Base-by-base conservation (phyloP, 1,284 basidiomycete genomes). In the Marasmius fiardii region DNA sequence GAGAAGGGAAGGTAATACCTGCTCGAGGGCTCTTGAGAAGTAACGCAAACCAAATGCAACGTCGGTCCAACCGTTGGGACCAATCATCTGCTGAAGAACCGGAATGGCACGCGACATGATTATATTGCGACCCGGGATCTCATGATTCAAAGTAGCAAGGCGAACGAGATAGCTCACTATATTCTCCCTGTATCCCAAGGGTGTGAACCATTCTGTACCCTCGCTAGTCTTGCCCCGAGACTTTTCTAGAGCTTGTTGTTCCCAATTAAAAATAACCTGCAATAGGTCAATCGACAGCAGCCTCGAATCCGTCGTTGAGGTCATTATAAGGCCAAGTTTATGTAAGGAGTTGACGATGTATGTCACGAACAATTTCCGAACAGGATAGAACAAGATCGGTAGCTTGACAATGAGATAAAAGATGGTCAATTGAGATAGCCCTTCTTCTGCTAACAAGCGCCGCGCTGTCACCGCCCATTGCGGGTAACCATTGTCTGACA, bases 361-460 rank as follows among this genome's bases (percentile, higher is more conserved):
- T 0, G 95, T 92, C n/a, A 99, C 85, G 70, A 99, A 99, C 33
- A 98, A 77, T 14, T 93, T 91, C 44, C 97, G 89, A 58, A 94
- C 92, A 51, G 92, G 87, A 75, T 92, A 99, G 77, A 99, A 99
- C 4, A 98, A 80, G 55, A 94, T 84, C 1, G 92, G 86, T 62
- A 99, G 94, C 58, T 94, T 91, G 58, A 95, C 88, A 54, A 99
- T 88, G 55, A 99, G 83, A 61, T 95, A 90, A 69, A 98, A 96
- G 52, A 98, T 92, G 58, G 90, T 88, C 60, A 91, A 84, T 65
- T 96, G 93, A 31, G 89, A 82, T 45, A 92, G 83, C 14, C 91
- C 92, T 67, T 99, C 97, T 70, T 99, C 97, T 8, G 90, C 83
- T 33, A 99, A 80, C 48, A 97, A 81, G 43, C 89, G 86, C 58